Evolutionary conservation across 75 land plant genomes (phyloP).

Genomic region (Larix kaempferi): DNA sequence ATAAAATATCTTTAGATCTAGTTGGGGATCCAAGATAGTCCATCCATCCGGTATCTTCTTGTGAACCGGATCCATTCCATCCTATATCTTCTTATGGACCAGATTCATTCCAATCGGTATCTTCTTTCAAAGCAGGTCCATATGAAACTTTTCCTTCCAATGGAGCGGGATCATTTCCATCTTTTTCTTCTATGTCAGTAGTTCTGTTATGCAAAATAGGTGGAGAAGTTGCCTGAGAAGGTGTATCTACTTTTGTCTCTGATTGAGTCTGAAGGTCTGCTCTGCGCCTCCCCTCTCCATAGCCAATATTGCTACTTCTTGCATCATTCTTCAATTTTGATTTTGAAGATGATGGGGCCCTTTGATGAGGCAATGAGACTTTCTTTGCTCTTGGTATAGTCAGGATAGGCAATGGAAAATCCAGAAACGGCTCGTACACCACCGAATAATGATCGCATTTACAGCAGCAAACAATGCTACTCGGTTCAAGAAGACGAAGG

Average conservation of each 20-base stretch:
- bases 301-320: neutral
- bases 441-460: constrained; percentile 83
- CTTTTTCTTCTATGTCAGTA: neutral
- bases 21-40: neutral
- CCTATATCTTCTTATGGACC: no score
- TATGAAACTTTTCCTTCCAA: neutral
- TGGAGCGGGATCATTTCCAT: neutral
- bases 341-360: neutral
- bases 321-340: neutral
- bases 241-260: neutral
- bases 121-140: neutral
- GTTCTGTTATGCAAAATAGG: neutral
- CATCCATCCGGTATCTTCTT: constrained; percentile 8
- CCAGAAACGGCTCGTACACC: no score
- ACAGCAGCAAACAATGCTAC: constrained; percentile 74
- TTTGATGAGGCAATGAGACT: no score
- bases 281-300: neutral
- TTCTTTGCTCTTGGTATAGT: no score
- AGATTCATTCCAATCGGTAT: no score
- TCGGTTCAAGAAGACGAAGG: no score
- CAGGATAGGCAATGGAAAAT: constrained; percentile 84
- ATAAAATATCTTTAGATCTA: constrained; percentile 1
- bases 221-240: neutral
- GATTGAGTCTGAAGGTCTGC: neutral
- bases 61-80: neutral